Evolutionary conservation across 306 rosid species (phyloP), one percentile per base, ranked within the genome.

Genomic region (Sicyos edulis): DNA sequence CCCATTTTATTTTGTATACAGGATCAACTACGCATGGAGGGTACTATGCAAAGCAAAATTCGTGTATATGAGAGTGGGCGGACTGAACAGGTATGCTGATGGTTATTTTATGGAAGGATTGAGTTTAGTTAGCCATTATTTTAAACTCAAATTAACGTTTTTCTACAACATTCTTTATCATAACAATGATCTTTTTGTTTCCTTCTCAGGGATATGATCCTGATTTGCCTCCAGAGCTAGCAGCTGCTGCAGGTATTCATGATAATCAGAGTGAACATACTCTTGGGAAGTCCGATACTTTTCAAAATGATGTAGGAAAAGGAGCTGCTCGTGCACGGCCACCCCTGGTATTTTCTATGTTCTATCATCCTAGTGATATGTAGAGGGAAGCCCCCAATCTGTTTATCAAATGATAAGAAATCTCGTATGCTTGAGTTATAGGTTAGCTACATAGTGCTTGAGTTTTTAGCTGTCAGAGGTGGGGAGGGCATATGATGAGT

Each of bases 21-120:
- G 99, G 99, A 95, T 80, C 99, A 89, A 82, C 89, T 91, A 29
- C 99, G 99, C 75, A 75, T 95, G 80, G 99, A 95, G 86, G 85
- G 96, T 78, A 95, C 99, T 7, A 95, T 95, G 99, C 99, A 95
- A 86, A 91, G 96, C 87, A 95, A 87, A 82, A 95, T 95, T 77
- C 95, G 95, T 26, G 99, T 95, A 60, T 91, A 95, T 21, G 99
- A 95, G 83, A 91, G 99, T 85, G 97, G 96, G 70, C 86, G 99
- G 75, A 81, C 96, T 71, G 99, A 91, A 81, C 95, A 91, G 89
- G 99, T 91, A 84, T 32, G 61, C 59, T 52, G 71, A 73, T 20
- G 37, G 78, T 66, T 21, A 34, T 71, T 73, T 78, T 71, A 71
- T 29, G 19, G 15, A 54, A 58, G 66, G 40, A 72, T 52, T 47